These are phyloP conservation scores for Hypoxylon fuscum DNA, from an alignment of 495 filamentous ascomycete genomes.

Conservation along the genomic window DNA sequence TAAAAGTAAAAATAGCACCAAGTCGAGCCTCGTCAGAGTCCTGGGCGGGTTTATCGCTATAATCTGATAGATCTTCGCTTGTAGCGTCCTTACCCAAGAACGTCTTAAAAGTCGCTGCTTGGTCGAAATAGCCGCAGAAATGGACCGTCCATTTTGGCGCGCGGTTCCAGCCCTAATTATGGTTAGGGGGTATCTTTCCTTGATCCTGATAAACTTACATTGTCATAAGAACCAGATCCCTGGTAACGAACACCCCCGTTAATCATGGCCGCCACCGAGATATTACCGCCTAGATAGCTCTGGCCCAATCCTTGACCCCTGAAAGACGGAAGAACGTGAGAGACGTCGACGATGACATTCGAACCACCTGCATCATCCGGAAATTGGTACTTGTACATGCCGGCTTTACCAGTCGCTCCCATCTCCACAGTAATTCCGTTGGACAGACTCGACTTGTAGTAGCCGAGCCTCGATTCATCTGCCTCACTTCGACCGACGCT, in stretches of 20 bases:
- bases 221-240: conserved; percentile 72
- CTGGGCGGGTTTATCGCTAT: conserved; percentile 31
- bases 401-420: conserved; percentile 68
- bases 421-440: conserved; percentile 68
- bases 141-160: conserved; percentile 71
- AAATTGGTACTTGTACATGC: conserved; percentile 71
- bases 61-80: conserved; percentile 38
- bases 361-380: conserved; percentile 49
- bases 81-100: conserved; percentile 60
- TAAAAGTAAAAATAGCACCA: conserved; percentile 56
- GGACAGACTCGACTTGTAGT: conserved; percentile 66
- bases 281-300: conserved; percentile 70
- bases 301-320: conserved; percentile 68
- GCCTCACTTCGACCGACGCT: conserved; percentile 58
- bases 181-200: conserved; percentile 7
- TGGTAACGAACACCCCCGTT: conserved; percentile 61
- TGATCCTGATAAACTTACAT: conserved; percentile 53
- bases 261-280: conserved; percentile 56
- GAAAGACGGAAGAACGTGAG: conserved; percentile 72
- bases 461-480: conserved; percentile 68
- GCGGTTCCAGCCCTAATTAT: conserved; percentile 52
- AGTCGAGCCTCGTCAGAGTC: conserved; percentile 45
- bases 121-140: conserved; percentile 73
- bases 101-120: conserved; percentile 52
- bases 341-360: conserved; percentile 74